Evolutionary conservation across 192 early-diverging fungal species (phyloP).

Genomic region (Gryganskiella cystojenkinii): DNA sequence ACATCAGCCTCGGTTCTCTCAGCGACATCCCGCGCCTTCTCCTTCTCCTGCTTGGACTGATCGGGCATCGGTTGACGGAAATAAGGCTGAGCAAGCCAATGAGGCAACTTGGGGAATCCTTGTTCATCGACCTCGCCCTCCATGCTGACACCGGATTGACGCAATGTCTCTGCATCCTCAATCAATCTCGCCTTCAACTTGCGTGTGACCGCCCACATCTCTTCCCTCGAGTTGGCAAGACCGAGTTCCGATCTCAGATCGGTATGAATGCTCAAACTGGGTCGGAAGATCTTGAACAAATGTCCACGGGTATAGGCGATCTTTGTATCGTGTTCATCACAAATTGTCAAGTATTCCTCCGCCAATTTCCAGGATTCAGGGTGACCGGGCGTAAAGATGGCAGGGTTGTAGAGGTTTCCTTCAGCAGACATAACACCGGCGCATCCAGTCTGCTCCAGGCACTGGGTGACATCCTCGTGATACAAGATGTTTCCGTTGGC

Average conservation of each 20-base stretch:
- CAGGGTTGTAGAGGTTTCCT: conserved; percentile 89
- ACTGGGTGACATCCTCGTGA: conserved; percentile 86
- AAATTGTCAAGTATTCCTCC: conserved; percentile 92
- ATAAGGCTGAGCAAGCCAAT: conserved; percentile 78
- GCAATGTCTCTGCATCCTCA: conserved; percentile 27
- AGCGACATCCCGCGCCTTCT: not conserved
- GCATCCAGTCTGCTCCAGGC: conserved; percentile 84
- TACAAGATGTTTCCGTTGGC: conserved; percentile 99
- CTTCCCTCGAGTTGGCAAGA: conserved; percentile 66
- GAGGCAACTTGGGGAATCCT: conserved; percentile 69
- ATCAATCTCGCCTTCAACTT: conserved; percentile 67
- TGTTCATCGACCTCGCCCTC: conserved; percentile 51
- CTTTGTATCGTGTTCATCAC: conserved; percentile 70
- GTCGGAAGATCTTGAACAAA: conserved; percentile 92
- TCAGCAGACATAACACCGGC: conserved; percentile 97
- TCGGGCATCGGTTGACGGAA: conserved; percentile 60
- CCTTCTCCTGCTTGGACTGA: conserved; percentile 28
- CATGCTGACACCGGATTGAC: conserved; percentile 20
- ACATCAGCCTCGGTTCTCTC: not conserved
- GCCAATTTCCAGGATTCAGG: conserved; percentile 83
- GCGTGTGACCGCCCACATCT: conserved; percentile 65
- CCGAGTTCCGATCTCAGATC: conserved; percentile 84
- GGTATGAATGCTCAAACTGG: conserved; percentile 77
- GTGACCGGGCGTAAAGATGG: conserved; percentile 75
- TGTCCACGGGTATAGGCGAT: conserved; percentile 83